Evolutionary conservation across 2,329 filamentous ascomycete genomes (phyloP).

Genomic region (Claviceps fusiformis): DNA sequence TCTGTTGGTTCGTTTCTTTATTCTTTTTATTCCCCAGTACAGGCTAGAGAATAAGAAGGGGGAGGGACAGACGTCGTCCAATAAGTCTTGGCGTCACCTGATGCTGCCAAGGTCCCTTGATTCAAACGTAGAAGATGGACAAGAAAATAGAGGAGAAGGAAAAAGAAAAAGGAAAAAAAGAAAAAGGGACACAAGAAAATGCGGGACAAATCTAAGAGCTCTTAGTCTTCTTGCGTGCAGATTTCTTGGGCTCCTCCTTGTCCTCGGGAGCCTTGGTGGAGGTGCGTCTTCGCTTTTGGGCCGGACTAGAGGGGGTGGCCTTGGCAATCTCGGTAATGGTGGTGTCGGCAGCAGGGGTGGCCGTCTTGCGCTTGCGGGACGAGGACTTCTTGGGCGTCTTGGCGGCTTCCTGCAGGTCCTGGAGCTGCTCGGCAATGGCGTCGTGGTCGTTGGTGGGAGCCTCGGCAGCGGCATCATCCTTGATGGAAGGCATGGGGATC

Average conservation of each 20-base stretch:
- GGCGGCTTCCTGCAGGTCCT: constrained; percentile 36
- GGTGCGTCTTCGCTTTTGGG: constrained; percentile 49
- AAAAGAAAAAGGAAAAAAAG: too few relatives aligned
- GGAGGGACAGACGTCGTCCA: too few relatives aligned
- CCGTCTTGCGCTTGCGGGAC: constrained; percentile 43
- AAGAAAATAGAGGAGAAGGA: too few relatives aligned
- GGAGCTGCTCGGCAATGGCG: constrained; percentile 45
- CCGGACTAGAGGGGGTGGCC: constrained; percentile 36
- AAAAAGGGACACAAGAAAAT: background rate
- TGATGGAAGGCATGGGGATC: constrained; percentile 38
- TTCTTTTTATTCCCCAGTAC: too few relatives aligned
- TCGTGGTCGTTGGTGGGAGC: constrained; percentile 33
- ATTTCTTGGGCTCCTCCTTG: constrained; percentile 46
- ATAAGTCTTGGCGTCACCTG: too few relatives aligned
- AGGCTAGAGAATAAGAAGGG: too few relatives aligned
- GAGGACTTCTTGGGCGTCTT: constrained; percentile 47
- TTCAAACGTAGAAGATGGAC: too few relatives aligned
- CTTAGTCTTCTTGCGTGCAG: constrained; percentile 44
- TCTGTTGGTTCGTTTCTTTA: too few relatives aligned
- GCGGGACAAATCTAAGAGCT: constrained; percentile 15
- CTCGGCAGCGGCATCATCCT: constrained; percentile 22
- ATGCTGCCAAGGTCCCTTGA: too few relatives aligned
- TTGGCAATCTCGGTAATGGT: constrained; percentile 22
- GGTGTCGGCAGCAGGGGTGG: constrained; percentile 25
- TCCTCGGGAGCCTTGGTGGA: constrained; percentile 41